Evolutionary conservation across 805 yeast genomes (phyloP), one percentile per base, ranked within the genome.

Genomic region (Hanseniaspora occidentalis): DNA sequence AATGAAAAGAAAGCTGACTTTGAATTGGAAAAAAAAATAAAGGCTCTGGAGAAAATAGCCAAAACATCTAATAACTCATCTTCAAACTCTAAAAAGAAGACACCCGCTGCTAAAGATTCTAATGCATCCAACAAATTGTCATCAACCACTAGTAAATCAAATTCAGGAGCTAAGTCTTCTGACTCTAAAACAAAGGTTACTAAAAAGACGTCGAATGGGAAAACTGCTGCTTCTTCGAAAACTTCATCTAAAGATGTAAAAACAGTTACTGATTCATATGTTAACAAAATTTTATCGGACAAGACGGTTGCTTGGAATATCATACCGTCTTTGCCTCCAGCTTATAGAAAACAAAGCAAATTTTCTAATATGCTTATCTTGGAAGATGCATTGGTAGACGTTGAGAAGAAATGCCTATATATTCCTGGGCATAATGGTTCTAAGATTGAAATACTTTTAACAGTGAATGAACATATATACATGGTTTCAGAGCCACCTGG

Each of bases 401-500:
- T 49, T 4, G 37, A 40, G 10, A 54, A 56, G 14, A 60, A 62
- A 19, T 43, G 38, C 10, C 40, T 67, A 16, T 42, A 41, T 14
- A 19, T 19, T 11, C 51, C 40, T 45, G 48, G 16, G 31, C 47
- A 1, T 47, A 39, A 20, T 43, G 43, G 10, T 41, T 51, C 19
- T 43, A 39, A 25, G 45, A 50, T 24, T 58, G 57, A 37, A 19
- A 42, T 20, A 27, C 31, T 57, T 2, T 26, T 65, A 8, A 48
- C 48, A 35, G 47, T 52, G 31, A 52, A 61, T 40, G 94, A 86
- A 43, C 75, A 68, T 44, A 79, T 86, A 8, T 86, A 82, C 55
- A 76, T 88, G 77, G 70, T 88, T 10, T 76, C 92, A 46, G 96
- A 85, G 57, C 95, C 95, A 6, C 85, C 95, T 0, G 92, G 95